A percentile compares a stretch with the other conserved stretches of the same genome.
These are phyloP conservation scores for Glycine soja DNA, from an alignment of 306 rosid species.

Conservation along the genomic window DNA sequence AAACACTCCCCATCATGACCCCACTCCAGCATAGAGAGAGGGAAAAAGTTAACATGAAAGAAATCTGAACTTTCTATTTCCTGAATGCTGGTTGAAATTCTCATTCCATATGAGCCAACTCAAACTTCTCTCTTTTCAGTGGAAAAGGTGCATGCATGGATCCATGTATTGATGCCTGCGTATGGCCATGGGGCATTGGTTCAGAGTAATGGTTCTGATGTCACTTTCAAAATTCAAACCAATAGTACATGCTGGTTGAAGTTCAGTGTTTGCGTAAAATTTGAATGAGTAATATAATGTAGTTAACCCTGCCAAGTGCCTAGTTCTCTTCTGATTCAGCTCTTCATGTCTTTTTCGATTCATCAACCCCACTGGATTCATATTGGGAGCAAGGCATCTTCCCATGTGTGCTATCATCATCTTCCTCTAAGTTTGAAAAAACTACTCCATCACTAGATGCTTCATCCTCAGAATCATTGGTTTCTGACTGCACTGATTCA, in stretches of 20 bases:
- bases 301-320: constrained; percentile 21
- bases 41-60: constrained; percentile 23
- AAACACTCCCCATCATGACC: constrained; percentile 31
- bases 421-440: constrained; percentile 44
- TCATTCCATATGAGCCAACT: constrained; percentile 40
- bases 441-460: constrained; percentile 42
- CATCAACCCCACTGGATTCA: constrained; percentile 40
- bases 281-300: constrained; percentile 29
- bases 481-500: constrained; percentile 47
- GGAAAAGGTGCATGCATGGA: constrained; percentile 7
- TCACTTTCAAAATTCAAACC: constrained; percentile 42
- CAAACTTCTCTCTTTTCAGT: constrained; percentile 33
- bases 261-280: constrained; percentile 22
- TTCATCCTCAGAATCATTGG: constrained; percentile 51
- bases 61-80: constrained; percentile 15
- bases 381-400: constrained; percentile 24
- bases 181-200: not conserved
- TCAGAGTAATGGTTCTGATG: constrained; percentile 10
- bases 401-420: constrained; percentile 24
- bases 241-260: constrained; percentile 8
- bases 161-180: constrained; percentile 18
- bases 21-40: constrained; percentile 10
- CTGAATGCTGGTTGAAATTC: constrained; percentile 30
- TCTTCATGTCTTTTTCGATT: constrained; percentile 22
- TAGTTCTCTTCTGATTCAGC: constrained; percentile 27